A percentile compares a stretch with the other conserved stretches of the same genome.
Conservation (phyloP, 208 protist genomes). For the Leishmania tarentolae region DNA sequence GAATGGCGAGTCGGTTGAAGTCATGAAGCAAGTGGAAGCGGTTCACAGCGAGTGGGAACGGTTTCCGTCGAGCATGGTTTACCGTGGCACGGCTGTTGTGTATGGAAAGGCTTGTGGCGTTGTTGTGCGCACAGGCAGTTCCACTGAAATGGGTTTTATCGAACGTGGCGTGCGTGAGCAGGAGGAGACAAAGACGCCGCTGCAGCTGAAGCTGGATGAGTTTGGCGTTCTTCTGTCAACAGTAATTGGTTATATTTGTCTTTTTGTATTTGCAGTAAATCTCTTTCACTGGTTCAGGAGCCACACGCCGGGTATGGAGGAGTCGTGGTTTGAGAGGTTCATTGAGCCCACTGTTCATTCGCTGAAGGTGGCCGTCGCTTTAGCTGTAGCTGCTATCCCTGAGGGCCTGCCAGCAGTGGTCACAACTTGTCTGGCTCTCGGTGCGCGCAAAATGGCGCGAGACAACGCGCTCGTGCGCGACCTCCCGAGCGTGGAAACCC, state of each 20-base stretch:
- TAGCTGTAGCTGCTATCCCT: slow-evolving; percentile 98
- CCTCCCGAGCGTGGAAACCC: slow-evolving; percentile 97
- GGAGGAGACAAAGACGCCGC: slow-evolving; percentile 91
- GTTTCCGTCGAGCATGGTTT: slow-evolving; percentile 92
- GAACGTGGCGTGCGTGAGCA: slow-evolving; percentile 81
- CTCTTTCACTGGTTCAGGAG: slow-evolving; percentile 81
- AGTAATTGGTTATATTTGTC: slow-evolving; percentile 89
- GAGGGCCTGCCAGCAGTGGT: slow-evolving; percentile 98
- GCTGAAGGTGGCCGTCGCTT: slow-evolving; percentile 97
- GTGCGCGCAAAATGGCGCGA: slow-evolving; percentile 95
- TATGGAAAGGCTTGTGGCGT: slow-evolving; percentile 92
- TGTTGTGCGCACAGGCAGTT: slow-evolving; percentile 91
- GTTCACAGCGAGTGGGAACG: slow-evolving; percentile 41
- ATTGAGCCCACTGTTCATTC: slow-evolving; percentile 79
- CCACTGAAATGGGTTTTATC: slow-evolving; percentile 96
- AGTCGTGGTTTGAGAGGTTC: slow-evolving; percentile 63
- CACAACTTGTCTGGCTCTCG: slow-evolving; percentile 96
- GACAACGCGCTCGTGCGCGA: slow-evolving; percentile 95
- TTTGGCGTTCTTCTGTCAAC: slow-evolving; percentile 94
- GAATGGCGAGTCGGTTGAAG: slow-evolving; percentile 94
- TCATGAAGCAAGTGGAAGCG: slow-evolving; percentile 65
- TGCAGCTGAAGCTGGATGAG: slow-evolving; percentile 96
- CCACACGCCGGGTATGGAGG: slow-evolving; percentile 59
- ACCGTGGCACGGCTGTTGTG: slow-evolving; percentile 93
- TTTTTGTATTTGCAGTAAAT: slow-evolving; percentile 93